Evolutionary conservation across 768 basidiomycete genomes (phyloP).

Genomic region (Tulasnella sp.): DNA sequence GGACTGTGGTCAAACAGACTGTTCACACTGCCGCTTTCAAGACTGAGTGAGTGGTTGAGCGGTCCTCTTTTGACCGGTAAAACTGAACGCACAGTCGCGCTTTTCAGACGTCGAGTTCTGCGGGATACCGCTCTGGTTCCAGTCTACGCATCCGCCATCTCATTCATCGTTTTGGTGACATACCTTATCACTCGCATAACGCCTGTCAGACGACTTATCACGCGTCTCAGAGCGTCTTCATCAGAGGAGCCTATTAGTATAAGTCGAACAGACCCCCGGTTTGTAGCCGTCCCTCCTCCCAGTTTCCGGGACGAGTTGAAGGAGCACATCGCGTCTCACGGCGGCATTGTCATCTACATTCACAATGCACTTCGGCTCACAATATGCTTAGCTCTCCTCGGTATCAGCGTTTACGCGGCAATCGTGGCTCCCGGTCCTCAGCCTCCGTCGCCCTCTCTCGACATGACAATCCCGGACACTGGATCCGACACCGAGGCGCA

Average conservation of each 20-base stretch:
- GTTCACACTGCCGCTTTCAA: background rate
- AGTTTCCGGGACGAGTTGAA: constrained; percentile 46
- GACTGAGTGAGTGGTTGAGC: background rate
- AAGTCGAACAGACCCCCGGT: constrained; percentile 28
- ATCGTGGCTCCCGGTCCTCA: constrained; percentile 46
- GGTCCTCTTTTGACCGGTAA: background rate
- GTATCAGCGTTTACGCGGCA: constrained; percentile 53
- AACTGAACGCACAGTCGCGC: background rate
- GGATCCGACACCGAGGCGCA: constrained; percentile 34
- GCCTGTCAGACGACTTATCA: background rate
- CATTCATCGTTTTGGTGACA: constrained; percentile 46
- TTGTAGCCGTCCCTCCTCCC: constrained; percentile 39
- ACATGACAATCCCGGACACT: constrained; percentile 19
- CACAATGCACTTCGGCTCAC: constrained; percentile 54
- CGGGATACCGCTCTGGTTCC: constrained; percentile 46
- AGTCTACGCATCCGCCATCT: constrained; percentile 46
- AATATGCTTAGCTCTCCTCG: constrained; percentile 54
- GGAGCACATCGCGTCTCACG: constrained; percentile 50
- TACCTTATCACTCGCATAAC: constrained; percentile 41
- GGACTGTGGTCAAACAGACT: background rate
- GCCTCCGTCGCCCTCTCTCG: background rate
- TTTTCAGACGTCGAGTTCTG: background rate
- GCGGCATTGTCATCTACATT: constrained; percentile 54
- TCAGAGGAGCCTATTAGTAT: background rate
- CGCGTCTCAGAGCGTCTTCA: background rate